Conservation (phyloP, 2,329 filamentous ascomycete genomes). For the Fusarium praegraminearum region DNA sequence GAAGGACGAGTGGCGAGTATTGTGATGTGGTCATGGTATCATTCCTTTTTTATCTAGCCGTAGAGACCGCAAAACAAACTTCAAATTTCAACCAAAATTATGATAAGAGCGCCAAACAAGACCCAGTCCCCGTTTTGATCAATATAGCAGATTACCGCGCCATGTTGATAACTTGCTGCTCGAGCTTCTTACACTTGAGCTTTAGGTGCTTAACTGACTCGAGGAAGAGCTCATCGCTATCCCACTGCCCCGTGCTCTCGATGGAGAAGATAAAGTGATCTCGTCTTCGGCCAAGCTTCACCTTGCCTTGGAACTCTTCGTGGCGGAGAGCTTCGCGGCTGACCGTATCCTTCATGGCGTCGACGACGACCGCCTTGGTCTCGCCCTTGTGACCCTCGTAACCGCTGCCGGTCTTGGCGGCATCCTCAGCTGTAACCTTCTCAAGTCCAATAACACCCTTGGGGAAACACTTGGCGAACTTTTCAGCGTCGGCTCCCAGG, state of each 20-base stretch:
- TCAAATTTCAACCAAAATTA: slow-evolving; percentile 34
- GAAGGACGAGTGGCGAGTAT: slow-evolving; percentile 21
- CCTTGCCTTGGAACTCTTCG: slow-evolving; percentile 93
- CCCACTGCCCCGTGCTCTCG: slow-evolving; percentile 95
- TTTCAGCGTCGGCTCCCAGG: slow-evolving; percentile 84
- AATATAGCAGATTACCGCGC: slow-evolving; percentile 56
- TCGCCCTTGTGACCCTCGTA: slow-evolving; percentile 83
- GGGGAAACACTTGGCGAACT: slow-evolving; percentile 92
- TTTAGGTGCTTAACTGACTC: slow-evolving; percentile 89
- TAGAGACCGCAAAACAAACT: slow-evolving; percentile 41
- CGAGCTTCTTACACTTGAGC: slow-evolving; percentile 81
- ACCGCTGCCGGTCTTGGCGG: slow-evolving; percentile 67
- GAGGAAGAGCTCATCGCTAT: slow-evolving; percentile 92
- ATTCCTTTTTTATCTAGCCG: slow-evolving; percentile 51
- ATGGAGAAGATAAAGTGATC: slow-evolving; percentile 99
- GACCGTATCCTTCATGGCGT: slow-evolving; percentile 95
- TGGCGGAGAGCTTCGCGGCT: slow-evolving; percentile 93
- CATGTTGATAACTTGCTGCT: slow-evolving; percentile 77
- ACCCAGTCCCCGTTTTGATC: slow-evolving; percentile 30
- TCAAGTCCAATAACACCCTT: slow-evolving; percentile 86
- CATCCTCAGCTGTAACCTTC: slow-evolving; percentile 76
- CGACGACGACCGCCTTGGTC: slow-evolving; percentile 85
- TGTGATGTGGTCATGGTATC: slow-evolving; percentile 51
- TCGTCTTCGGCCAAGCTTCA: slow-evolving; percentile 87
- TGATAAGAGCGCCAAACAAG: slow-evolving; percentile 43